Base-by-base conservation (phyloP, 1,284 basidiomycete genomes). In the Heterobasidion occidentale region DNA sequence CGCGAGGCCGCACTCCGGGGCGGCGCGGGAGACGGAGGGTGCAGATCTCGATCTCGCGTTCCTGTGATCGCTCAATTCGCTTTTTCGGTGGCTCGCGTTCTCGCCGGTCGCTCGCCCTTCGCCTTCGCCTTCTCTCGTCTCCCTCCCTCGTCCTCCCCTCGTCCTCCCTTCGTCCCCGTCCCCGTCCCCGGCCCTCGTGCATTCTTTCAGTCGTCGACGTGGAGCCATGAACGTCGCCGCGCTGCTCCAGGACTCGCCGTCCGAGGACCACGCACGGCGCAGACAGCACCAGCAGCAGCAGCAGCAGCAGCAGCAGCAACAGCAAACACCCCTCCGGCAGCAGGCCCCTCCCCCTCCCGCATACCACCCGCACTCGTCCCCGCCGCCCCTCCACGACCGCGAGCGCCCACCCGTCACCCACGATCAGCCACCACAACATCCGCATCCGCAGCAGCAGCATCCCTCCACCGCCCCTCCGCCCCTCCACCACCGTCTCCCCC, bases 231-330 rank as follows among this genome's bases (percentile, higher is more conserved):
- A 89, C 71, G 83, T 89, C 62, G 81, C 82, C 46, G 80, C 76
- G 62, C 79, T 89, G 56, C 73, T 89, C 36, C 83, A 86, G 64
- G 84, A 85, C 68, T 81, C 85, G 0, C 86, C 86, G 47, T 85
- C 84, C 0, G 83, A 77, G 59, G 68, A 71, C 62, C 67, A 62
- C 56, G 54, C 64, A 12, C 62, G 62, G 19, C 62, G 70, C 17
- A 67, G 65, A 35, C 64, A 63, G 20, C 58, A 59, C 4, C 58
- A 48, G 20, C 47, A 48, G 20, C 47, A 48, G 5, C 47, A 48
- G 47, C 47, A 17, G 47, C 47, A 17, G n/a, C 57, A 55, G 7
- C 54, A 56, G 34, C 36, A 46, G 5, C 58, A 59, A 12, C 57
- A 54, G 44, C 59, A 56, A 35, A 34, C 15, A 1, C 56, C 57